A percentile compares a stretch with the other conserved stretches of the same genome.
These are phyloP conservation scores for Solanum pimpinellifolium DNA, from an alignment of 257 asterid species.

Conservation along the genomic window DNA sequence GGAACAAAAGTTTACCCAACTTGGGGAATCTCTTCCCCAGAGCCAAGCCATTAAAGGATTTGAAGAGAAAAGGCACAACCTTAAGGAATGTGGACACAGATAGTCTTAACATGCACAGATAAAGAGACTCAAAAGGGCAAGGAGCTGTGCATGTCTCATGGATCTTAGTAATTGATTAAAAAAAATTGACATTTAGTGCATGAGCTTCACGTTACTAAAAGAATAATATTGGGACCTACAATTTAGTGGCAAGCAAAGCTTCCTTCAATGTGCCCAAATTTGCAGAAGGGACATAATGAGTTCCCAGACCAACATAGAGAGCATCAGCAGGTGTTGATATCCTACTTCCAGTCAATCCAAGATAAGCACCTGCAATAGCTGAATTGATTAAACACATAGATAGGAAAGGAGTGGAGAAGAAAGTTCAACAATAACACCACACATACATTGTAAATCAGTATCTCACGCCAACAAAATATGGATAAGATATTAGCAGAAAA, in stretches of 20 bases:
- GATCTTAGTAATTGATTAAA: neutral
- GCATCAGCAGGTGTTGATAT: conserved; percentile 95
- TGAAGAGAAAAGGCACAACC: neutral
- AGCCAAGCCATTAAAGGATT: neutral
- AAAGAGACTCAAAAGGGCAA: neutral
- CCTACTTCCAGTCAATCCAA: conserved; percentile 89
- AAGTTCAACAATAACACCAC: neutral
- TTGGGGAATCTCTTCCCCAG: neutral
- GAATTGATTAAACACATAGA: neutral
- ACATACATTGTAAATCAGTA: neutral
- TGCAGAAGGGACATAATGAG: conserved; percentile 85
- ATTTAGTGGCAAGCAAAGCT: conserved; percentile 48
- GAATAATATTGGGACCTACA: conserved; percentile 32
- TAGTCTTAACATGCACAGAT: neutral
- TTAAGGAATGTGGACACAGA: neutral
- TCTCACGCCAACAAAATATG: neutral
- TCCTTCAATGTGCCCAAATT: conserved; percentile 55
- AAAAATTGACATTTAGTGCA: neutral
- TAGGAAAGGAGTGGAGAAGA: neutral
- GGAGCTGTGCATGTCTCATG: neutral
- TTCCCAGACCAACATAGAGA: conserved; percentile 78
- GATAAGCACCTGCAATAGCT: conserved; percentile 70
- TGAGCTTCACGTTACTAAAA: neutral
- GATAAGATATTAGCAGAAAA: neutral
- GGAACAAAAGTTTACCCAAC: neutral